A percentile compares a stretch with the other conserved stretches of the same genome.
phyloP scores from a whole-genome alignment of 495 filamentous ascomycete species.

The Aspergillus homomorphus region DNA sequence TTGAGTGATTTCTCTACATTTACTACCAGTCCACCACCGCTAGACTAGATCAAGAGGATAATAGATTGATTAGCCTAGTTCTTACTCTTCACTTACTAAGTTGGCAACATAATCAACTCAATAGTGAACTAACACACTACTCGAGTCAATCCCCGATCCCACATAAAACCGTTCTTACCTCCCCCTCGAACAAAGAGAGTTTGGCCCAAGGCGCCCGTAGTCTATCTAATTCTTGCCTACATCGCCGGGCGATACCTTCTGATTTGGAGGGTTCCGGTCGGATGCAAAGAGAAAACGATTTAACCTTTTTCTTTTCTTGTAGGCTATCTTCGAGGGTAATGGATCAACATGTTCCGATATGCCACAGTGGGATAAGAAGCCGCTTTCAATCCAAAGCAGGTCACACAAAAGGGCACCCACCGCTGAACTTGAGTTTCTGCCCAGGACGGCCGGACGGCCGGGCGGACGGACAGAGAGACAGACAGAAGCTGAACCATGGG shows the following conservation, averaged over 20 bases:
- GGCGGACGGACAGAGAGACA: background rate
- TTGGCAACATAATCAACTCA: too few species aligned
- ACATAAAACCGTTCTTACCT: too few species aligned
- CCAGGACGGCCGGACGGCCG: background rate
- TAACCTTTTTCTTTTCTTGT: background rate
- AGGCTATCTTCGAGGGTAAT: background rate
- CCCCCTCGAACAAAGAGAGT: background rate
- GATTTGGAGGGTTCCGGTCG: background rate
- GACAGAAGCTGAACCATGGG: background rate
- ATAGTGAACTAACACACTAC: too few species aligned
- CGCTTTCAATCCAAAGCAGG: background rate
- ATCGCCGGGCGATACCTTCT: background rate
- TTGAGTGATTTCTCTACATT: background rate
- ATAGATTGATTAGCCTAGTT: background rate
- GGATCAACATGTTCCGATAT: background rate
- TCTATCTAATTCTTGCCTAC: background rate
- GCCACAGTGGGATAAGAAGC: slow-evolving; percentile 3
- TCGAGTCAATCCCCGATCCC: too few species aligned
- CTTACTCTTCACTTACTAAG: too few species aligned
- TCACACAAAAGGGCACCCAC: background rate
- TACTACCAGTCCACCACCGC: too few species aligned
- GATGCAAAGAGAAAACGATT: background rate
- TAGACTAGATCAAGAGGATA: background rate
- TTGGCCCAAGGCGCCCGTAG: background rate
- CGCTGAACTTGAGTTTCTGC: background rate